phyloP scores from a whole-genome alignment of 441 rosid genomes.

The California macrophylla region DNA sequence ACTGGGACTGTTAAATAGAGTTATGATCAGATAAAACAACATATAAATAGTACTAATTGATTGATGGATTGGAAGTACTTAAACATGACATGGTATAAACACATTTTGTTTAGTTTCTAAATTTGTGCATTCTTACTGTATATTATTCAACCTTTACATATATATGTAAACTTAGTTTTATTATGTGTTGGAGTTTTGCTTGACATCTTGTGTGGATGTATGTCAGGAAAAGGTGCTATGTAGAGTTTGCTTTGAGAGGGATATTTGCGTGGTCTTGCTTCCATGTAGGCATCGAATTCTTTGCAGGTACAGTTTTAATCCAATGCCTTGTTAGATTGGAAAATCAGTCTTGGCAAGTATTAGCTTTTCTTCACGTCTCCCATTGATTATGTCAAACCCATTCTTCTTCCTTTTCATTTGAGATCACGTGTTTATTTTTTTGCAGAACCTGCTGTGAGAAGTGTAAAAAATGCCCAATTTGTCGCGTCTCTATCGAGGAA shows the following conservation, averaged over 20 bases:
- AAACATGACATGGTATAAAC: too few species aligned
- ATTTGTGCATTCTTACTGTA: too few species aligned
- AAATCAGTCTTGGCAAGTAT: too few species aligned
- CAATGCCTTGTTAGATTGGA: not conserved
- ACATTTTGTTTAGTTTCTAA: too few species aligned
- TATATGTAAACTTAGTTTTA: not conserved
- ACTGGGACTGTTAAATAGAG: too few species aligned
- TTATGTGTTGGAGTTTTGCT: not conserved
- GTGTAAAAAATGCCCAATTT: conserved; percentile 86
- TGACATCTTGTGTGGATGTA: not conserved
- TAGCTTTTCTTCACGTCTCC: not conserved
- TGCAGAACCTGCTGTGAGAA: conserved; percentile 80
- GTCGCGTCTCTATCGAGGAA: conserved; percentile 66
- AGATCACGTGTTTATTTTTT: not conserved
- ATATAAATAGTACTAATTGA: too few species aligned
- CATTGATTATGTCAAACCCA: not conserved
- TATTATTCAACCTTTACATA: too few species aligned
- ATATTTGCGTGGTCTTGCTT: conserved; percentile 76
- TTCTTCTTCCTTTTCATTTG: not conserved
- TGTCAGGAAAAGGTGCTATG: conserved; percentile 87
- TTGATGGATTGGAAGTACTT: too few species aligned
- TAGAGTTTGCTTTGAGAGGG: conserved; percentile 84
- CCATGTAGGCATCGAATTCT: conserved; percentile 89
- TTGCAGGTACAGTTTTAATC: conserved; percentile 51
- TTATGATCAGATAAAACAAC: too few species aligned